phyloP scores from a whole-genome alignment of 495 filamentous ascomycete species.

The Pseudoneurospora amorphoporcata region DNA sequence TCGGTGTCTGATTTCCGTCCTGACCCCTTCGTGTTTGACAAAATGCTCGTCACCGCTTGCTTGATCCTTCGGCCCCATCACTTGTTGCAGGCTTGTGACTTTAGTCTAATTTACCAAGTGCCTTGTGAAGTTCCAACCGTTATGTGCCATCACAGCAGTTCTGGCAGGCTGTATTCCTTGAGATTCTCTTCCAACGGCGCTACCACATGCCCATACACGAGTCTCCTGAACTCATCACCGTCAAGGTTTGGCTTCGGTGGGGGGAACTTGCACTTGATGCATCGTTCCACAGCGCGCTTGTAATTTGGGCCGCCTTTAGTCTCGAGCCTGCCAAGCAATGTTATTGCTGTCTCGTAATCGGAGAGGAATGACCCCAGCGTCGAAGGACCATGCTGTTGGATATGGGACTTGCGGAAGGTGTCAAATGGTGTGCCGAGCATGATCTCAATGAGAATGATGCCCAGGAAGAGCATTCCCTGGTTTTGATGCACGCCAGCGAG shows the following conservation, averaged over 20 bases:
- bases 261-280: neutral
- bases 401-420: neutral
- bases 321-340: neutral
- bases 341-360: neutral
- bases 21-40: neutral
- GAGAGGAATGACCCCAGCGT: neutral
- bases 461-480: conserved; percentile 5
- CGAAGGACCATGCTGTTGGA: neutral
- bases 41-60: neutral
- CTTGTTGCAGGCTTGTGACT: neutral
- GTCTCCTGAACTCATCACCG: neutral
- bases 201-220: neutral
- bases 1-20: neutral
- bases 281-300: conserved; percentile 7
- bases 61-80: neutral
- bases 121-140: neutral
- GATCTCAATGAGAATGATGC: conserved; percentile 12
- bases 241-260: neutral
- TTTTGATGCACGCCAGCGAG: neutral
- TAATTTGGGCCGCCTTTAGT: conserved; percentile 2
- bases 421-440: conserved; percentile 6
- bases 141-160: neutral
- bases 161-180: neutral
- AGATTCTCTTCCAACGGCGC: neutral
- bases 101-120: neutral